Percentiles rank a stretch among this genome's conserved stretches.
These are phyloP conservation scores for Polygonum aviculare DNA, from an alignment of 148 eudicot species.

Conservation along the genomic window DNA sequence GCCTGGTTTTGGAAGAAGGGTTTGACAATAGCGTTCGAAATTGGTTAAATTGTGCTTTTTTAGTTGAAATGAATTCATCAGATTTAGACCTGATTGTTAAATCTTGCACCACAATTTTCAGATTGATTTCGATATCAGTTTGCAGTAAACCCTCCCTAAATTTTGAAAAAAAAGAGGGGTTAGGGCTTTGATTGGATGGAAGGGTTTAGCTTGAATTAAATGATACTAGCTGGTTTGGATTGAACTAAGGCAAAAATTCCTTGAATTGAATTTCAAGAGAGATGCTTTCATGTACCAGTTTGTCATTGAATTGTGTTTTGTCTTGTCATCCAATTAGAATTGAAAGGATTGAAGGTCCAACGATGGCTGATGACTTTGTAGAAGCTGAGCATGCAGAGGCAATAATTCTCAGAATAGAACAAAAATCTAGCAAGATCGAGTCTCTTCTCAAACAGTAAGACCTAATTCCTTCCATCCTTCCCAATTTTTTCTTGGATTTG, in stretches of 20 bases:
- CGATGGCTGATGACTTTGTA: conserved; percentile 25
- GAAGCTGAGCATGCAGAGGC: conserved; percentile 96
- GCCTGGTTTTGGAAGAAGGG: not conserved
- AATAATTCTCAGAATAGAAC: conserved; percentile 77
- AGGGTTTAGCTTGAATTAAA: too few species aligned
- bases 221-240: too few species aligned
- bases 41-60: not conserved
- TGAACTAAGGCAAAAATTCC: too few species aligned
- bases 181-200: too few species aligned
- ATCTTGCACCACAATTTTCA: not conserved
- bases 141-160: not conserved
- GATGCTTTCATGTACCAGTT: not conserved
- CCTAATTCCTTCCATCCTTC: not conserved
- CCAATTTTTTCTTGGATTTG: not conserved
- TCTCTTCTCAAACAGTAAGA: conserved; percentile 71
- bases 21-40: not conserved
- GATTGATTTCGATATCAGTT: not conserved
- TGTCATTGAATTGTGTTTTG: not conserved
- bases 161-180: not conserved
- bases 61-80: not conserved
- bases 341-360: not conserved
- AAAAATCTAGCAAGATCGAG: conserved; percentile 95
- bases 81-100: not conserved
- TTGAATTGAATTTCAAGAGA: not conserved
- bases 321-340: not conserved